Conservation (phyloP, 768 basidiomycete genomes). For the Lactarius deliciosus region DNA sequence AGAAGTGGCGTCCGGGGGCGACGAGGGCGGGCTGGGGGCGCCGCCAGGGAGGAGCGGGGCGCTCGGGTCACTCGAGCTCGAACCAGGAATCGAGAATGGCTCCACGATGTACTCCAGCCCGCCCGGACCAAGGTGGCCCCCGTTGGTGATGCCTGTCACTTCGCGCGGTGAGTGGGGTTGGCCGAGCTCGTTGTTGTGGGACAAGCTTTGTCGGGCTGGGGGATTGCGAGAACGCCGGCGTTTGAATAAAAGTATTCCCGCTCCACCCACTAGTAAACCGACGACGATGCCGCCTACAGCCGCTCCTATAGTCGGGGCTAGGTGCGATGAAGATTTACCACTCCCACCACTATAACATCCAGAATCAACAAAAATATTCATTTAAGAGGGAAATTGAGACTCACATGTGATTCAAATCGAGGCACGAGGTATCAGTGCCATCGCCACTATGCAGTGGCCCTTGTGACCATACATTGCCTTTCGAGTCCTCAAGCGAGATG, state of each 20-base stretch:
- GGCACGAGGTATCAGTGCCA: conserved; percentile 42
- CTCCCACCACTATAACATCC: neutral
- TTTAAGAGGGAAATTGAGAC: neutral
- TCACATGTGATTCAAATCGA: conserved; percentile 33
- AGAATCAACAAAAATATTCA: neutral
- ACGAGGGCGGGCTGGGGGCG: neutral
- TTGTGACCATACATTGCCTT: conserved; percentile 52
- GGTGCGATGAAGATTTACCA: neutral
- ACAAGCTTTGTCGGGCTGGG: too few species aligned
- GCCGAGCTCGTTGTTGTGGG: neutral
- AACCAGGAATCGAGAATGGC: conserved; percentile 25
- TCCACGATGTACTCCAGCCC: conserved; percentile 27
- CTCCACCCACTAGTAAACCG: conserved; percentile 31
- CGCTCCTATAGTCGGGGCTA: conserved; percentile 22
- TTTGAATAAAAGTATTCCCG: conserved; percentile 17
- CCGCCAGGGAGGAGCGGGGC: conserved; percentile 6
- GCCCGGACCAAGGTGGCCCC: neutral
- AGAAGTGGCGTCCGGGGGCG: conserved; percentile 16
- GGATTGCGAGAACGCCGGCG: conserved; percentile 3
- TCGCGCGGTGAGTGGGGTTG: conserved; percentile 1
- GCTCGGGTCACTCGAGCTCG: conserved; percentile 10
- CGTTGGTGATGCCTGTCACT: conserved; percentile 4
- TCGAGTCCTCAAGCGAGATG: conserved; percentile 52
- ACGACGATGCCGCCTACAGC: conserved; percentile 32
- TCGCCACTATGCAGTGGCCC: conserved; percentile 59